phyloP scores from a whole-genome alignment of 1,139 yeast genomes.

The Dujonia santamariae region DNA sequence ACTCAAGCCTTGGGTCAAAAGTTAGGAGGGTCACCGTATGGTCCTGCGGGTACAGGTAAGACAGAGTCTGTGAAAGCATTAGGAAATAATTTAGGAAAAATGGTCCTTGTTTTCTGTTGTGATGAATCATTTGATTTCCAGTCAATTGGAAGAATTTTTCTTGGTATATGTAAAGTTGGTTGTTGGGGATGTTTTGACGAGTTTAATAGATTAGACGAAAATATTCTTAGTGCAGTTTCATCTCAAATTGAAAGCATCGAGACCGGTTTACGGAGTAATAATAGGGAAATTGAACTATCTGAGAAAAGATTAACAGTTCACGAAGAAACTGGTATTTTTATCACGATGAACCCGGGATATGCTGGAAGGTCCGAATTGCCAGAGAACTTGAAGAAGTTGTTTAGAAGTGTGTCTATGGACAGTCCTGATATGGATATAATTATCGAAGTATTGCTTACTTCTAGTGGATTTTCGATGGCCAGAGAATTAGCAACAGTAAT shows the following conservation, averaged over 20 bases:
- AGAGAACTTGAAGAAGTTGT: slow-evolving; percentile 78
- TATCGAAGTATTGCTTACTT: slow-evolving; percentile 65
- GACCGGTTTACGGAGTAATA: slow-evolving; percentile 33
- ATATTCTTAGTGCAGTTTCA: slow-evolving; percentile 79
- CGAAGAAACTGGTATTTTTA: slow-evolving; percentile 67
- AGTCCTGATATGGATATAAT: slow-evolving; percentile 70
- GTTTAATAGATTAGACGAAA: slow-evolving; percentile 75
- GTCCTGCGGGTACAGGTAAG: slow-evolving; percentile 98
- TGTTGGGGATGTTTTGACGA: slow-evolving; percentile 98
- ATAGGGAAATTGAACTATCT: slow-evolving; percentile 41
- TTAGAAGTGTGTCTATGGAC: slow-evolving; percentile 73
- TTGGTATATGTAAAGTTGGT: slow-evolving; percentile 84
- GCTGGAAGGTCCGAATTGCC: slow-evolving; percentile 82
- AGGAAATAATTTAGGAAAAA: slow-evolving; percentile 75
- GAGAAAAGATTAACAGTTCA: slow-evolving; percentile 45
- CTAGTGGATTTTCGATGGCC: slow-evolving; percentile 67
- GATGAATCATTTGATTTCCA: slow-evolving; percentile 86
- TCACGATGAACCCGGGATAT: slow-evolving; percentile 91
- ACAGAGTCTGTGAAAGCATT: slow-evolving; percentile 88
- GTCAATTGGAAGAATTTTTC: slow-evolving; percentile 72
- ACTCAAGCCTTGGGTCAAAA: slow-evolving; percentile 71
- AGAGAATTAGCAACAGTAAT: slow-evolving; percentile 43
- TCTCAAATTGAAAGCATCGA: slow-evolving; percentile 79
- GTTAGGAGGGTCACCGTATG: slow-evolving; percentile 89
- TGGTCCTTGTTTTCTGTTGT: slow-evolving; percentile 86